Evolutionary conservation across 768 basidiomycete genomes (phyloP).

Genomic region (Auriscalpium orientale): DNA sequence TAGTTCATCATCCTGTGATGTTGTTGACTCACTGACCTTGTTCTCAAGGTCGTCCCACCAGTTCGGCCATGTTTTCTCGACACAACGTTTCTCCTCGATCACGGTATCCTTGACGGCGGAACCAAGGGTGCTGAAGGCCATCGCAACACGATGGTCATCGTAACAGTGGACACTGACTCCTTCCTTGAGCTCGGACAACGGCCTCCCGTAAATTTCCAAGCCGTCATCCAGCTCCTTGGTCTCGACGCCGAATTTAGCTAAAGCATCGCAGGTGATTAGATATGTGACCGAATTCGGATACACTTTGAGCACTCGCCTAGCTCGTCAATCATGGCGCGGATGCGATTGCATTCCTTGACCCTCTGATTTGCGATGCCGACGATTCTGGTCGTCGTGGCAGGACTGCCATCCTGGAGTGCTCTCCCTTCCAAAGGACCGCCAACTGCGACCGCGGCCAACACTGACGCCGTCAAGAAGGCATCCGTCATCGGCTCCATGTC

Average conservation of each 20-base stretch:
- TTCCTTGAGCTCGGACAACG: conserved; percentile 49
- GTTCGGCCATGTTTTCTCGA: conserved; percentile 99
- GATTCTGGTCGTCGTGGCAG: conserved; percentile 61
- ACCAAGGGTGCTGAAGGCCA: conserved; percentile 92
- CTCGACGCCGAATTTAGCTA: conserved; percentile 91
- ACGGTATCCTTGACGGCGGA: conserved; percentile 66
- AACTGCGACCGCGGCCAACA: conserved; percentile 77
- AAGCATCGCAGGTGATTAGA: background rate
- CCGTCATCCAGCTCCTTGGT: conserved; percentile 92
- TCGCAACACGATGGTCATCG: conserved; percentile 97
- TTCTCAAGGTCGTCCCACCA: conserved; percentile 99
- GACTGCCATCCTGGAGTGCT: conserved; percentile 25
- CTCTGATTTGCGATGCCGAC: conserved; percentile 95
- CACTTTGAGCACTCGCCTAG: conserved; percentile 49
- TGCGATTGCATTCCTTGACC: conserved; percentile 97
- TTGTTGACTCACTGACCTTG: conserved; percentile 49
- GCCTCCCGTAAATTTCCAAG: conserved; percentile 79
- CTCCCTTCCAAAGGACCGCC: conserved; percentile 41
- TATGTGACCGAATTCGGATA: too few species aligned
- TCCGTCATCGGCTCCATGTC: conserved; percentile 99
- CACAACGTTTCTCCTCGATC: conserved; percentile 93
- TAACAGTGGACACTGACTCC: conserved; percentile 91
- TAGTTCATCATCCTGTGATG: background rate
- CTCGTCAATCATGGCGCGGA: conserved; percentile 93
- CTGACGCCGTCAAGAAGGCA: conserved; percentile 94